These are phyloP conservation scores for Neurospora sp. DNA, from an alignment of 495 filamentous ascomycete genomes.

Conservation along the genomic window DNA sequence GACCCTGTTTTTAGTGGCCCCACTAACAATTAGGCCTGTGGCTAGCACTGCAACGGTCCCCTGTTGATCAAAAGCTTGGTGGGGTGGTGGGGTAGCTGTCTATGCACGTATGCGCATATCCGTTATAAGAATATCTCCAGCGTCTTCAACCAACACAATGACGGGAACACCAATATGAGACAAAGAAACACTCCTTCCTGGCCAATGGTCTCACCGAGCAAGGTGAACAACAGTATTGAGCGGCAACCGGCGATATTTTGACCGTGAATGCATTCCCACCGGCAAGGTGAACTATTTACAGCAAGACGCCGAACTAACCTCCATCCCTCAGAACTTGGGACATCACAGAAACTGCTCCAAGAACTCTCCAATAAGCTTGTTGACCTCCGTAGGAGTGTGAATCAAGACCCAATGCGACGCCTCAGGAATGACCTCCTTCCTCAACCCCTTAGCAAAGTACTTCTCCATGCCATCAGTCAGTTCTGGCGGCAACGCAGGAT, in stretches of 20 bases:
- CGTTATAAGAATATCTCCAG: neutral
- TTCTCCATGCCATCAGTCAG: neutral
- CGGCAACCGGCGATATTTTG: neutral
- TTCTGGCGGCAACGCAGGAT: neutral
- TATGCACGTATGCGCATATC: neutral
- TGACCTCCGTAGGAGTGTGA: neutral
- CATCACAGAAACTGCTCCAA: neutral
- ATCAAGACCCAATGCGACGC: neutral
- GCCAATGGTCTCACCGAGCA: neutral
- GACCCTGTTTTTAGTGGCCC: neutral
- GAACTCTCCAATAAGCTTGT: neutral
- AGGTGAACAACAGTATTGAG: neutral
- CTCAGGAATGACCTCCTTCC: neutral
- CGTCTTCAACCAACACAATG: neutral
- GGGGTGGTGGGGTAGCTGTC: neutral
- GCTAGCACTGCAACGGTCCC: neutral
- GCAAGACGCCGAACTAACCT: neutral
- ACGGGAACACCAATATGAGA: neutral
- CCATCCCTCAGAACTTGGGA: neutral
- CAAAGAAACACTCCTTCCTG: neutral
- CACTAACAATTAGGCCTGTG: neutral
- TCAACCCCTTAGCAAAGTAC: neutral
- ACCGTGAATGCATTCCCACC: neutral
- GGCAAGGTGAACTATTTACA: neutral
- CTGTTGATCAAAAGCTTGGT: neutral